These are phyloP conservation scores for Nannizziopsis arthrosporioides DNA, from an alignment of 2,329 filamentous ascomycete genomes.

Conservation along the genomic window DNA sequence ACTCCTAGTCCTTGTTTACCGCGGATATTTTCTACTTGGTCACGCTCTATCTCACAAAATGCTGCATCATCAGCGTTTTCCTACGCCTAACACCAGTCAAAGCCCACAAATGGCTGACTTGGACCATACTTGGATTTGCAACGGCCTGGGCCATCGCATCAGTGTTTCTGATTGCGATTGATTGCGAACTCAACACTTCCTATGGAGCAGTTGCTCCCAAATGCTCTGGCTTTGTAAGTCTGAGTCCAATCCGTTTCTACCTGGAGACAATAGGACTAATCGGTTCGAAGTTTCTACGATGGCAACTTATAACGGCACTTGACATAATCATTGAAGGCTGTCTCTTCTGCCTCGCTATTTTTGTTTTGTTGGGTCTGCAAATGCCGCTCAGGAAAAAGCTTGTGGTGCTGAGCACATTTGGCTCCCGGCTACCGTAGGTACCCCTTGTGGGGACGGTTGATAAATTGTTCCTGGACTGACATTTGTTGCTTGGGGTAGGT, in stretches of 20 bases:
- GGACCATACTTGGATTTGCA: conserved; percentile 27
- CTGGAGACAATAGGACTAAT: neutral
- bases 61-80: conserved; percentile 34
- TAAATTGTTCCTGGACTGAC: neutral
- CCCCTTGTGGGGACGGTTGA: neutral
- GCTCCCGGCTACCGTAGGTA: conserved; percentile 29
- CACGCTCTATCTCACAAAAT: conserved; percentile 35
- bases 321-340: conserved; percentile 28
- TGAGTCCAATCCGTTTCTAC: neutral
- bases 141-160: conserved; percentile 31
- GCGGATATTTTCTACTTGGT: conserved; percentile 36
- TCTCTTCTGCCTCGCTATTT: conserved; percentile 22
- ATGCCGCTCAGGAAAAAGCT: conserved; percentile 25
- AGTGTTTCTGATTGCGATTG: conserved; percentile 32
- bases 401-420: conserved; percentile 25
- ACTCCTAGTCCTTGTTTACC: conserved; percentile 15
- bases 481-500: conserved; percentile 17
- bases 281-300: conserved; percentile 20
- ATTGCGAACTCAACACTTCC: conserved; percentile 23
- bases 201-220: conserved; percentile 20
- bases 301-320: conserved; percentile 27
- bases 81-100: conserved; percentile 38
- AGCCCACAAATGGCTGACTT: conserved; percentile 29
- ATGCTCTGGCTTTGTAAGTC: conserved; percentile 6
- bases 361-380: conserved; percentile 24